Conservation (phyloP, 495 filamentous ascomycete species). For the Lasiosphaeris hirsuta region DNA sequence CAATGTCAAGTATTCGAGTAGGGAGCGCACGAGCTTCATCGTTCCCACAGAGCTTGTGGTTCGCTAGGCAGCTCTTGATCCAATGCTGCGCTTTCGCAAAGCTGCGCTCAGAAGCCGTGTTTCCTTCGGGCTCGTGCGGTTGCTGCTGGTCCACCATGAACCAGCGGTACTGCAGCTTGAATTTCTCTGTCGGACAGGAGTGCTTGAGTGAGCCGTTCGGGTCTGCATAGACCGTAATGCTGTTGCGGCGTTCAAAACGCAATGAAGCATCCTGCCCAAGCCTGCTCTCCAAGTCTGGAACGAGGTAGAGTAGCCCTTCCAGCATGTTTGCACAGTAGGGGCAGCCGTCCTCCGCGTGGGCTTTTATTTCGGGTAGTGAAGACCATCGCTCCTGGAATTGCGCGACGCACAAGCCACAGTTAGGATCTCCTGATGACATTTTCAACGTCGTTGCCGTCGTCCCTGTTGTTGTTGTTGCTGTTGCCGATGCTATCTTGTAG, state of each 20-base stretch:
- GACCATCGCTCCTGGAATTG: background rate
- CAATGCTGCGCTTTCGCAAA: conserved; percentile 5
- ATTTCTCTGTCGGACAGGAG: background rate
- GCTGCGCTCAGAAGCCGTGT: background rate
- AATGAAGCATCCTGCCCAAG: background rate
- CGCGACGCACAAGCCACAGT: conserved; percentile 6
- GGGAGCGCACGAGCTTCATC: background rate
- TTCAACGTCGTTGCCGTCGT: too few species aligned
- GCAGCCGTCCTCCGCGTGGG: conserved; percentile 1
- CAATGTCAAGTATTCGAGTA: conserved; percentile 14
- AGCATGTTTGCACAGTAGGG: conserved; percentile 8
- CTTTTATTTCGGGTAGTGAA: background rate
- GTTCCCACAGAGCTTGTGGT: conserved; percentile 1
- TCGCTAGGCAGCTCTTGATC: conserved; percentile 5
- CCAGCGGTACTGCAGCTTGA: conserved; percentile 3
- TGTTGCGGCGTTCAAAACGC: background rate
- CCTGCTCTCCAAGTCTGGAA: conserved; percentile 1
- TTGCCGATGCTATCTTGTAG: too few species aligned
- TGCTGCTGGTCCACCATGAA: background rate
- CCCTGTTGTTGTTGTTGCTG: too few species aligned
- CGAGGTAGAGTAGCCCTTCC: background rate
- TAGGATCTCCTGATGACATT: conserved; percentile 1
- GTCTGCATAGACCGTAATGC: conserved; percentile 6
- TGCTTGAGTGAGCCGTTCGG: conserved; percentile 4
- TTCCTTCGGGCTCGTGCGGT: background rate